A percentile compares a stretch with the other conserved stretches of the same genome.
Conservation (phyloP, 83 land plant genomes). For the Picea engelmannii region DNA sequence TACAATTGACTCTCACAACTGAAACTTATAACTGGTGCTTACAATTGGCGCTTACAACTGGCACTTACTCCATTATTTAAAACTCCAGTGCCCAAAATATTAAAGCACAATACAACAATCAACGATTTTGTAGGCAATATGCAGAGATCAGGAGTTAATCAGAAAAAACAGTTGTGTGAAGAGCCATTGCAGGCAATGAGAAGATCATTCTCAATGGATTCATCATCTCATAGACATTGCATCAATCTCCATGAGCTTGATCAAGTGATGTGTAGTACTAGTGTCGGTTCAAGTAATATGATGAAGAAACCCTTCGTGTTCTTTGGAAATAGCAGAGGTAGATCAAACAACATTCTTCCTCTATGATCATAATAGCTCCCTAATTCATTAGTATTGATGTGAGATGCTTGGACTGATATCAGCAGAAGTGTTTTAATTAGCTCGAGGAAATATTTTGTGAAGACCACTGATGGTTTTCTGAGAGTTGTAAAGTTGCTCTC, state of each 20-base stretch:
- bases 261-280: slow-evolving; percentile 10
- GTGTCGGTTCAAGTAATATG: slow-evolving; percentile 22
- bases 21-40: too few relatives aligned
- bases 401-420: not conserved
- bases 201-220: slow-evolving; percentile 66
- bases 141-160: slow-evolving; percentile 48
- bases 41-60: too few relatives aligned
- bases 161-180: slow-evolving; percentile 28
- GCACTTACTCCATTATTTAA: too few relatives aligned
- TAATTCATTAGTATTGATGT: not conserved
- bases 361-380: not conserved
- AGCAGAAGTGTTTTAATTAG: not conserved
- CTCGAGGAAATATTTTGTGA: not conserved
- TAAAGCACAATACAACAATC: not conserved
- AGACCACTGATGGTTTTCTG: not conserved
- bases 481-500: not conserved
- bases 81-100: not conserved
- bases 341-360: slow-evolving; percentile 35
- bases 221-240: slow-evolving; percentile 36
- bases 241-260: slow-evolving; percentile 10
- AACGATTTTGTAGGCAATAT: slow-evolving; percentile 9
- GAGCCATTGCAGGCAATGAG: slow-evolving; percentile 33
- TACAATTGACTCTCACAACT: too few relatives aligned
- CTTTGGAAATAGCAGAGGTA: slow-evolving; percentile 40
- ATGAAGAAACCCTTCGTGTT: slow-evolving; percentile 30